Base-by-base conservation (phyloP, 2,329 filamentous ascomycete species). In the Magnaporthiopsis incrustans region DNA sequence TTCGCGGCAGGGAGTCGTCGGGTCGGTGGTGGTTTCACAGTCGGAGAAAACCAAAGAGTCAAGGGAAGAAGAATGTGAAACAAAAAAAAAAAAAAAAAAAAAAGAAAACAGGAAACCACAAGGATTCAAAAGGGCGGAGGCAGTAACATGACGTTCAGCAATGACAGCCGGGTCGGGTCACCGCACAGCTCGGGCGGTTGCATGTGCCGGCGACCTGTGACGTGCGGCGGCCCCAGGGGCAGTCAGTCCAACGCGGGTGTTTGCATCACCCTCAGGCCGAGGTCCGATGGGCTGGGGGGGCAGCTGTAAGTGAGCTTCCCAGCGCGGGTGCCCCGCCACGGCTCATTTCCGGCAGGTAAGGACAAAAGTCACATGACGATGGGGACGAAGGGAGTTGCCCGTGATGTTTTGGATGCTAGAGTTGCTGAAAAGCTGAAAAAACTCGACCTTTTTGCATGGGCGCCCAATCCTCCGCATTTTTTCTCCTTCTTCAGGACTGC, bases 201-300 rank as follows among this genome's bases (percentile, higher is more conserved):
- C 59, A 33, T 60, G 32, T 32, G 22, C 59, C n/a, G 26, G 27
- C 27, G 27, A 26, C 60, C 60, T 53, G 60, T 50, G 60, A 53
- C 33, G 38, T 53, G n/a, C 22, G 25, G 33, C 35, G 30, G 25
- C 25, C 59, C 59, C 33, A 35, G 12, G 33, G 30, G 35, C 10
- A 53, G 44, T 11, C 3, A 53, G 44, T n/a, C 25, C 14, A 22
- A 22, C 44, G 27, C 27, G 27, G 57, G 32, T 32, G 22, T n/a
- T n/a, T 44, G n/a, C 60, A 60, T 35, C 12, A 25, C 26, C 7
- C 44, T 53, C 44, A 53, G 44, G 58, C 58, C 58, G 58, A 60
- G 58, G 58, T 60, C 58, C 58, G 44, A 53, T 53, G 44, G 44
- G 22, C 18, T 53, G 44, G 18, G 22, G 44, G 44, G 32, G 32